Base-by-base conservation (phyloP, 495 filamentous ascomycete genomes). In the Tuber aestivum region DNA sequence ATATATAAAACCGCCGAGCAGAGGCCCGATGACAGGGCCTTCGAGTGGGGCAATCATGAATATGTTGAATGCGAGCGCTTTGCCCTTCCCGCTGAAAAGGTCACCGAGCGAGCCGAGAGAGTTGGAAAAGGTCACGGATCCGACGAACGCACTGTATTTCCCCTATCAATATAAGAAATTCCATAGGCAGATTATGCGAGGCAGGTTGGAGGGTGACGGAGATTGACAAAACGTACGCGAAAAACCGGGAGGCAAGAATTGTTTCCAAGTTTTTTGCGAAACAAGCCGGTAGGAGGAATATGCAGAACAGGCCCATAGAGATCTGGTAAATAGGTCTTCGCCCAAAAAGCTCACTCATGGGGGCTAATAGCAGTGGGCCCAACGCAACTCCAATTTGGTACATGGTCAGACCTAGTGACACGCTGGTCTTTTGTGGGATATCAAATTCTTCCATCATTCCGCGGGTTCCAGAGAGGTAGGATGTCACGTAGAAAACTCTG, bases 41-140 rank as follows among this genome's bases (percentile, higher is more conserved):
- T 94, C 94, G 79, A 94, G 86, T 9, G 93, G 93, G 0, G 92
- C 93, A 71, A 94, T 89, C 76, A 86, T 89, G 89, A 91, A 96
- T 38, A 93, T 86, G 8, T 89, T 91, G 83, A 96, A 91, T 23
- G 89, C 89, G 38, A 95, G 81, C 14, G 91, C 91, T 21, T 93
- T 89, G 75, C 89, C 87, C 56, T 93, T 87, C 74, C 91, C 89
- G 32, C 86, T 86, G 41, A 91, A 89, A 72, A 97, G 90, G 83
- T 97, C 94, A 41, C 91, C 89, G 1, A 97, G 87, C 70, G 93
- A 94, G 23, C 94, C 94, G 1, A 94, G 92, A 3, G 91, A 89
- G 78, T 94, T 96, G 6, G 90, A 89, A 27, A 97, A 88, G 88
- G 94, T 91, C 41, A 91, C 92, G 23, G 90, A 88, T 23, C 93